A percentile compares a stretch with the other conserved stretches of the same genome.
These are phyloP conservation scores for Lasiodiplodia hormozganensis DNA, from an alignment of 2,329 filamentous ascomycete species.

Conservation along the genomic window DNA sequence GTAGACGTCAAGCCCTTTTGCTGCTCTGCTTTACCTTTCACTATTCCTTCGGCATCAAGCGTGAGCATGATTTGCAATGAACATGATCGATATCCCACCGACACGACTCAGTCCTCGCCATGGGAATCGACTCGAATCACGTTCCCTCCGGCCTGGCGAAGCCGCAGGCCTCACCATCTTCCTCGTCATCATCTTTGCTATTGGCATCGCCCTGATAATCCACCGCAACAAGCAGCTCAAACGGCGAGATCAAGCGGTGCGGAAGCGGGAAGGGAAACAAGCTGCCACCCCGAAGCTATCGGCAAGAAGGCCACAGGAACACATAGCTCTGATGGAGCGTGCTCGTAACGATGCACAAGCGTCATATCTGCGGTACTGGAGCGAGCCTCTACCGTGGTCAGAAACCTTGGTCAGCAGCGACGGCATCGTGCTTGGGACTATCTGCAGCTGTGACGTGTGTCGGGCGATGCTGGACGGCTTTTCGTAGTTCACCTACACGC, in stretches of 20 bases:
- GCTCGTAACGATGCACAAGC: background rate
- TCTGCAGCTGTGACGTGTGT: slow-evolving; percentile 1
- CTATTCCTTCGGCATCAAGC: background rate
- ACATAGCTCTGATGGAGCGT: background rate
- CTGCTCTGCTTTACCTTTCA: background rate
- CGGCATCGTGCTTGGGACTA: background rate
- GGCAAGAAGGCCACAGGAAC: background rate
- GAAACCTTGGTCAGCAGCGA: background rate
- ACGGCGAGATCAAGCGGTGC: background rate
- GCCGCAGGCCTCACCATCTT: background rate
- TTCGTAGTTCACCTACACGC: background rate
- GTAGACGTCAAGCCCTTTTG: background rate
- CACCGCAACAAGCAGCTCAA: background rate
- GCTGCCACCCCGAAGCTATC: background rate
- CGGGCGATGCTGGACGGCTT: background rate
- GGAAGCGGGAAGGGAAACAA: background rate
- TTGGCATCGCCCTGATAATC: background rate
- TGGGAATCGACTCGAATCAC: background rate
- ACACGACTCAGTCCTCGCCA: background rate
- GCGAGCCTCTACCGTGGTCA: background rate
- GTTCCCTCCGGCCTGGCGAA: background rate
- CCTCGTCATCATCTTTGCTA: background rate
- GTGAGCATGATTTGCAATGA: background rate
- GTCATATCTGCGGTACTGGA: background rate
- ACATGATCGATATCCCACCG: background rate